Evolutionary conservation across 805 yeast species (phyloP), one percentile per base, ranked within the genome.

Genomic region (Dipodascopsis uninucleata): DNA sequence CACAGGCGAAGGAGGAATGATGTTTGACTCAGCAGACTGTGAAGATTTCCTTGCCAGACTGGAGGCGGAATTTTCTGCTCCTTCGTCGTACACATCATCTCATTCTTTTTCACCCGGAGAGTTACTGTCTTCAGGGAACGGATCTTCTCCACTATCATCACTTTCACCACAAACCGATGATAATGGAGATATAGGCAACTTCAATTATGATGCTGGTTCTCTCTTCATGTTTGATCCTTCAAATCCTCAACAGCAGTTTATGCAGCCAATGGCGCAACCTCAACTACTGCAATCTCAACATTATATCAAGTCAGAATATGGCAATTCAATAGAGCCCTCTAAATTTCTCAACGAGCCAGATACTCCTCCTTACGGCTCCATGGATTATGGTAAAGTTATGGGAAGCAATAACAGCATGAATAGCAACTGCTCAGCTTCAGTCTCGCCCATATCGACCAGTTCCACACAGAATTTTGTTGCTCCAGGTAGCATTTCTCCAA

Each of bases 11-110:
- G n/a, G n/a, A n/a, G n/a, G n/a, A n/a, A n/a, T n/a, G n/a, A n/a
- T 47, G 36, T 53, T 57, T 41, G 61, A 57, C 36, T 58, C 53
- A 21, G 50, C 55, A 22, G 52, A 52, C 37, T 56, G 59, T 36
- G 58, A 55, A 33, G 57, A 56, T 33, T 55, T 55, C 34, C 55
- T 55, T 23, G 54, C 55, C 14, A 38, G 56, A n/a, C 53, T 52
- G 16, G 57, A 52, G 28, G 56, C 56, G 10, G 55, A 47, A 14
- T 50, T 44, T 12, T 12, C 52, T 18, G 20, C 33, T 26, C 28
- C 42, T 14, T 31, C 47, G 10, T 48, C 53, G 6, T 43, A 40
- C 34, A 37, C 44, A 28, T 45, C 50, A 21, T 39, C 52, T 23
- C 41, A 39, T 34, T 29, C 48, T 3, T 40, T 48, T 18, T 50